phyloP scores from a whole-genome alignment of 2,329 filamentous ascomycete species.

The Fusarium incarnatum region DNA sequence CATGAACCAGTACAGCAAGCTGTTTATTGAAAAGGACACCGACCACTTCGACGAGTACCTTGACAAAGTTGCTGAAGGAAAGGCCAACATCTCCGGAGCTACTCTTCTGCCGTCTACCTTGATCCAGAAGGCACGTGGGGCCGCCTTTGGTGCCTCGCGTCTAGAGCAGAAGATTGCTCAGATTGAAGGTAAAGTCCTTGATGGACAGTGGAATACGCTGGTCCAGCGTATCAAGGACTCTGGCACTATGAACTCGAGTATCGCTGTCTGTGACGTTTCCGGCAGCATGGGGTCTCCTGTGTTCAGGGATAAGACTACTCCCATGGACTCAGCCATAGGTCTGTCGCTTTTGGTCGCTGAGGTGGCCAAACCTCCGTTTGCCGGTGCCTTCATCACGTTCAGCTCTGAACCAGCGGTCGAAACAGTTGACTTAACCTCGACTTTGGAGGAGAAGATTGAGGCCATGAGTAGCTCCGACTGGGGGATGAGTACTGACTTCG shows the following conservation, averaged over 20 bases:
- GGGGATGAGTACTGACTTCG: slow-evolving; percentile 63
- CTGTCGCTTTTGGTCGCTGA: slow-evolving; percentile 68
- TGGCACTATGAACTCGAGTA: slow-evolving; percentile 63
- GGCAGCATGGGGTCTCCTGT: slow-evolving; percentile 60
- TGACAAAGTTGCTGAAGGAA: slow-evolving; percentile 59
- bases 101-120: slow-evolving; percentile 65
- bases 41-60: slow-evolving; percentile 64
- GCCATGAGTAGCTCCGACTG: slow-evolving; percentile 50
- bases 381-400: slow-evolving; percentile 68
- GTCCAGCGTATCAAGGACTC: slow-evolving; percentile 68
- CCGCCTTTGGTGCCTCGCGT: not conserved
- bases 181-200: slow-evolving; percentile 54
- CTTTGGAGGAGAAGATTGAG: slow-evolving; percentile 57
- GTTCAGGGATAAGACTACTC: slow-evolving; percentile 59
- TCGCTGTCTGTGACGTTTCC: slow-evolving; percentile 69
- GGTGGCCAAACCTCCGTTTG: slow-evolving; percentile 64
- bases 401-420: slow-evolving; percentile 55
- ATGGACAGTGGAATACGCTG: slow-evolving; percentile 67
- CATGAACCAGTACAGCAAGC: slow-evolving; percentile 63
- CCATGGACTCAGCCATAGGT: slow-evolving; percentile 66
- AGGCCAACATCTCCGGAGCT: slow-evolving; percentile 65
- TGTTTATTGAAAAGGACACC: slow-evolving; percentile 64
- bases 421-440: slow-evolving; percentile 52
- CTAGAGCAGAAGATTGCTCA: slow-evolving; percentile 47
- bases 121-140: slow-evolving; percentile 46